Evolutionary conservation across 208 protist genomes (phyloP), one percentile per base, ranked within the genome.

Genomic region (Leishmania arabica): DNA sequence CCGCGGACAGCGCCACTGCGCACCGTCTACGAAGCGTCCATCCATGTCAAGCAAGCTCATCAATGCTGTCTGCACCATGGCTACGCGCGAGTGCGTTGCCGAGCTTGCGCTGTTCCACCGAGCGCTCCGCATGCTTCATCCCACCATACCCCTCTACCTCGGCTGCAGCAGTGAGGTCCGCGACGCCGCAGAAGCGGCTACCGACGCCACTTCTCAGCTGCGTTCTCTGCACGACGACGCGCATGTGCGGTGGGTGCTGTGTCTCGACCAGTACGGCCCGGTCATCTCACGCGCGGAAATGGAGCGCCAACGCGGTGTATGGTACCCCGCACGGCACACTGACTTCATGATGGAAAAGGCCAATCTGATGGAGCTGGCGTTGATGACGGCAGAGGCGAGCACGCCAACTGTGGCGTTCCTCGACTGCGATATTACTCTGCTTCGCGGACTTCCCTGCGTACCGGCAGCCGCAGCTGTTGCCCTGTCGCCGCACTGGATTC

Each of bases 341-440:
- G 94, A 96, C 77, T 95, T 95, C 82, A 97, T 96, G 92, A 95
- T 97, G 91, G 92, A 97, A 80, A 97, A 97, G 77, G 78, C 89
- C n/a, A 90, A 92, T 72, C 77, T 96, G 15, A 90, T 97, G 86
- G 92, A 95, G 74, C 82, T 86, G 21, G 90, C 93, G 9, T 84
- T 96, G 86, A 60, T 83, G 42, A 74, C 62, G 40, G 66, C 79
- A 27, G 34, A 70, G 7, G 27, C 72, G 2, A 75, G 47, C 17
- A 66, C 51, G 62, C 77, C 65, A n/a, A 74, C 53, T 42, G 69
- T 79, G 9, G 89, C 90, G 9, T 97, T 97, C 66, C 58, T 97
- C 6, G 91, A 97, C 81, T 95, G 89, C 73, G 92, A 97, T 78
- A 78, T 96, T n/a, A 86, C 87, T 34, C 81, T 95, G 51, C 74